Base-by-base conservation (phyloP, 2,329 filamentous ascomycete genomes). In the Chalaropsis ovoidea region DNA sequence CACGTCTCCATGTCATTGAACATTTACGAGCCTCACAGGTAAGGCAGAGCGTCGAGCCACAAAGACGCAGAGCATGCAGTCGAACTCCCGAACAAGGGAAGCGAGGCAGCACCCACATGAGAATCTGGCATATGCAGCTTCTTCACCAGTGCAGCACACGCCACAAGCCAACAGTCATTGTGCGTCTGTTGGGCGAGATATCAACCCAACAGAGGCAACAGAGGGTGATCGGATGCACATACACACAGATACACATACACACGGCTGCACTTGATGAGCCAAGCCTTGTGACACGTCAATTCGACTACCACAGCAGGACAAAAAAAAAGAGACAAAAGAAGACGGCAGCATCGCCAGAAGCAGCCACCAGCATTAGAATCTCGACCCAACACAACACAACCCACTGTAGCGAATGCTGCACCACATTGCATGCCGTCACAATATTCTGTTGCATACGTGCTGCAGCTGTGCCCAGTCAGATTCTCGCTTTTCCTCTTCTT, bases 381-480 rank as follows among this genome's bases (percentile, higher is more conserved):
- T 31, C 54, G 17, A 58, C 54, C 54, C 54, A 58, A 58, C 54
- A 35, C 35, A 35, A 22, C 24, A n/a, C 10, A 35, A 58, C 54
- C 6, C 54, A 13, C 54, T 39, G 54, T 39, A 58, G 54, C 54
- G 54, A 58, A 39, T 58, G 54, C 31, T 58, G 54, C 54, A 39
- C 19, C 15, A 17, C 54, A 35, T 31, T 19, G 54, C 31, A 58
- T 58, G 54, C 31, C 54, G 54, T 58, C 27, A 58, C 54, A 58
- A n/a, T 58, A 17, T 39, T n/a, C 15, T 58, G 52, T 58, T 58
- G 52, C 52, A 58, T 58, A 35, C 31, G 43, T 58, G 24, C 27
- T 58, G 54, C 54, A 58, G 54, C 54, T 58, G 54, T 58, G 54
- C 54, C 54, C 24, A 58, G 54, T 22, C 54, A 35, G 27, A 58